These are phyloP conservation scores for Adenanthera pavonina DNA, from an alignment of 306 rosid species.

Conservation along the genomic window DNA sequence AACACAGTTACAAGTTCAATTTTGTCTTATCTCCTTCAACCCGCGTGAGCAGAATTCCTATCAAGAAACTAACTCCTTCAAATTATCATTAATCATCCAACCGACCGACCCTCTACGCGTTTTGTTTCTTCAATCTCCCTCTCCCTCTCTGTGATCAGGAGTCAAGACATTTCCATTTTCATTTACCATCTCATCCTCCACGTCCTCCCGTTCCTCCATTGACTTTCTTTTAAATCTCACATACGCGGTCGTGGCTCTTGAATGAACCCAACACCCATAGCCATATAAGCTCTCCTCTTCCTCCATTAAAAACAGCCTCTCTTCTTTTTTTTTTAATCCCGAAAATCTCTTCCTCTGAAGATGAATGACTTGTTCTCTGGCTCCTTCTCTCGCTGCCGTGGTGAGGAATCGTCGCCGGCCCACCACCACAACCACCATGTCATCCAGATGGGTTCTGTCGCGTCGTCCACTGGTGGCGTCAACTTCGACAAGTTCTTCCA, in stretches of 20 bases:
- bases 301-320: no score
- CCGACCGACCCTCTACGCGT: not conserved
- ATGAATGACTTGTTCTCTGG: constrained; percentile 69
- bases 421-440: constrained; percentile 51
- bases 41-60: not conserved
- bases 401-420: constrained; percentile 49
- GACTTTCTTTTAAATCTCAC: not conserved
- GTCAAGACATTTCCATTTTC: not conserved
- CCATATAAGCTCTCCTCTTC: not conserved
- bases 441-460: constrained; percentile 53
- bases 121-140: not conserved
- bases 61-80: not conserved
- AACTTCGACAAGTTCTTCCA: constrained; percentile 65
- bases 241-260: not conserved
- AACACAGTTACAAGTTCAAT: not conserved
- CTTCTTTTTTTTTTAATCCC: not conserved
- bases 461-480: constrained; percentile 34
- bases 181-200: not conserved
- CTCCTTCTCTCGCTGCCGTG: constrained; percentile 60
- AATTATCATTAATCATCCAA: not conserved
- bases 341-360: not conserved
- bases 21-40: not conserved
- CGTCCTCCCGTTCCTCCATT: not conserved
- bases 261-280: not conserved
- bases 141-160: not conserved